Conservation (phyloP, 305 asterid genomes). For the Nicotiana rustica region DNA sequence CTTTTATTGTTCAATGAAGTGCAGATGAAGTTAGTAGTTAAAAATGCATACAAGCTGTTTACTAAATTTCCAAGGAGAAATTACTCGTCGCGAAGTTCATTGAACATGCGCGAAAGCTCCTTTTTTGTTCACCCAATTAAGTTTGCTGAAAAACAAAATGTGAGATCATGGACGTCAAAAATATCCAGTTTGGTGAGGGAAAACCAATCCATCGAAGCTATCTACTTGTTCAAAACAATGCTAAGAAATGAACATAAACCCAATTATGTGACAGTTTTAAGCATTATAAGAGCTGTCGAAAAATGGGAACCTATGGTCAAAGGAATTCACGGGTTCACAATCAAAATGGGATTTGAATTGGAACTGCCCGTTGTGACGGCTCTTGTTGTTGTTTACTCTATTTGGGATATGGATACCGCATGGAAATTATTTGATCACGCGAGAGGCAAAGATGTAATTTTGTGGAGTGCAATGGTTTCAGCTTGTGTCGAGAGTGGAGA, state of each 20-base stretch:
- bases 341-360: slow-evolving; percentile 62
- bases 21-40: slow-evolving; percentile 38
- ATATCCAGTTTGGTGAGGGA: slow-evolving; percentile 62
- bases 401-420: slow-evolving; percentile 57
- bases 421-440: slow-evolving; percentile 55
- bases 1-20: too few relatives aligned
- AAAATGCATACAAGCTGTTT: slow-evolving; percentile 62
- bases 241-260: slow-evolving; percentile 54
- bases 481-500: slow-evolving; percentile 62
- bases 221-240: slow-evolving; percentile 73
- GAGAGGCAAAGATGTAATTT: slow-evolving; percentile 59
- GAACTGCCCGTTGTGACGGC: slow-evolving; percentile 66
- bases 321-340: slow-evolving; percentile 63
- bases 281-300: slow-evolving; percentile 57
- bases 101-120: slow-evolving; percentile 24
- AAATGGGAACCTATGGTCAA: slow-evolving; percentile 46
- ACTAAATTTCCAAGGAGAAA: slow-evolving; percentile 57
- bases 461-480: slow-evolving; percentile 76
- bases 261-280: slow-evolving; percentile 63
- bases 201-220: slow-evolving; percentile 63
- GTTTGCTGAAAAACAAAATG: slow-evolving; percentile 47
- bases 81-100: slow-evolving; percentile 38
- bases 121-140: slow-evolving; percentile 48
- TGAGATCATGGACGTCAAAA: slow-evolving; percentile 60
- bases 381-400: slow-evolving; percentile 68